Conservation (phyloP, 176 grass and related monocot species). For the Dendrocalamus sinicus region DNA sequence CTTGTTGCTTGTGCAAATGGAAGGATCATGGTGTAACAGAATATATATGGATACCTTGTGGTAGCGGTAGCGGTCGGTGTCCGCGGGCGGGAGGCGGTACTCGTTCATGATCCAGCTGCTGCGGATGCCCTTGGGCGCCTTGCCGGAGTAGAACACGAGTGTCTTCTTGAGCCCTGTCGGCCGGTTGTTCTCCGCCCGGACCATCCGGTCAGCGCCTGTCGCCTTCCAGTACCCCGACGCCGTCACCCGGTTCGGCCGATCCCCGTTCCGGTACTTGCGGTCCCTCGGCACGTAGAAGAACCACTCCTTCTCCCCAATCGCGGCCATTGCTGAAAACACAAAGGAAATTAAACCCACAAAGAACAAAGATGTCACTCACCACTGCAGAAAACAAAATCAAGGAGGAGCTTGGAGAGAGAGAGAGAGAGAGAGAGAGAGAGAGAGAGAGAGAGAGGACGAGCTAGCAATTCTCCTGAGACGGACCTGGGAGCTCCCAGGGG, state of each 20-base stretch:
- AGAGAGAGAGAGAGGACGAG: too few relatives aligned
- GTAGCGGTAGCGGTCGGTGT: conserved; percentile 70
- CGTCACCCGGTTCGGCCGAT: conserved; percentile 93
- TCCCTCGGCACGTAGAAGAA: conserved; percentile 98
- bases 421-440: background rate
- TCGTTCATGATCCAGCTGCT: conserved; percentile 99
- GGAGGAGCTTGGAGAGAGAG: background rate
- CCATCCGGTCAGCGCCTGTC: conserved; percentile 86
- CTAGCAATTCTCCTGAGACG: background rate
- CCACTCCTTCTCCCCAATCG: conserved; percentile 99
- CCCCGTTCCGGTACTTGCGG: conserved; percentile 95
- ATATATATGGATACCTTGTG: conserved; percentile 56
- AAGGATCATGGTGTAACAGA: background rate
- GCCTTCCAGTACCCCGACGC: conserved; percentile 98
- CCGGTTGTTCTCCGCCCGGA: conserved; percentile 67
- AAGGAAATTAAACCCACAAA: background rate
- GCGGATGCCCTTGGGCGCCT: conserved; percentile 90
- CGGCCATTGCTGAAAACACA: conserved; percentile 65
- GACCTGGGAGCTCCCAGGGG: conserved; percentile 98
- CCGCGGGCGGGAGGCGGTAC: conserved; percentile 71
- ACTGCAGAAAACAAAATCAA: background rate
- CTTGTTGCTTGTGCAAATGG: background rate
- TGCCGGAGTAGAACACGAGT: conserved; percentile 98
- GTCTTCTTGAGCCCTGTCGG: conserved; percentile 95
- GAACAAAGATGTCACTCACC: background rate